Conservation (phyloP, 768 basidiomycete species). For the Chalciporus piperatus region DNA sequence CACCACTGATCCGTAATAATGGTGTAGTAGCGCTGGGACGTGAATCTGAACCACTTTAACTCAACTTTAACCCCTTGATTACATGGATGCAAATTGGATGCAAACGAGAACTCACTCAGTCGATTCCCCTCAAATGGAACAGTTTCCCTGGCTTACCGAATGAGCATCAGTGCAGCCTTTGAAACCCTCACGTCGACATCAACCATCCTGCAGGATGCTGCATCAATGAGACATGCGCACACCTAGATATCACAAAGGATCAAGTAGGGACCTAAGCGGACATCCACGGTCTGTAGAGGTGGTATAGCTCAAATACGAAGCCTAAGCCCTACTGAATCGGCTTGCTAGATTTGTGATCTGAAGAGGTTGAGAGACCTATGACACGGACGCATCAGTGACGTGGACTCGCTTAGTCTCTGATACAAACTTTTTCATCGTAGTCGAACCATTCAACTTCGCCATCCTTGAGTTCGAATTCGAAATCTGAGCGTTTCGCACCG, state of each 20-base stretch:
- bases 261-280: no score
- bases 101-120: no score
- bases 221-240: neutral
- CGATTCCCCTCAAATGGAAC: no score
- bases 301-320: neutral
- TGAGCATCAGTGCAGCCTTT: no score
- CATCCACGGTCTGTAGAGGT: neutral
- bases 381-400: neutral
- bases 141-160: no score
- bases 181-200: no score
- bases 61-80: neutral
- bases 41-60: constrained; percentile 23
- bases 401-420: neutral
- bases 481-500: constrained; percentile 56
- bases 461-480: constrained; percentile 55
- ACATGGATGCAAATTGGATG: no score
- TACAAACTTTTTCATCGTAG: constrained; percentile 82
- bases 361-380: constrained; percentile 60
- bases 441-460: constrained; percentile 74
- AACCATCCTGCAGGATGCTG: neutral
- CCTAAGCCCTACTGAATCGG: constrained; percentile 63
- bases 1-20: constrained; percentile 25
- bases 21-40: constrained; percentile 32
- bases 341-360: constrained; percentile 66
- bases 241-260: no score